phyloP scores from a whole-genome alignment of 1,139 yeast species.

The Wickerhamomyces sp. region DNA sequence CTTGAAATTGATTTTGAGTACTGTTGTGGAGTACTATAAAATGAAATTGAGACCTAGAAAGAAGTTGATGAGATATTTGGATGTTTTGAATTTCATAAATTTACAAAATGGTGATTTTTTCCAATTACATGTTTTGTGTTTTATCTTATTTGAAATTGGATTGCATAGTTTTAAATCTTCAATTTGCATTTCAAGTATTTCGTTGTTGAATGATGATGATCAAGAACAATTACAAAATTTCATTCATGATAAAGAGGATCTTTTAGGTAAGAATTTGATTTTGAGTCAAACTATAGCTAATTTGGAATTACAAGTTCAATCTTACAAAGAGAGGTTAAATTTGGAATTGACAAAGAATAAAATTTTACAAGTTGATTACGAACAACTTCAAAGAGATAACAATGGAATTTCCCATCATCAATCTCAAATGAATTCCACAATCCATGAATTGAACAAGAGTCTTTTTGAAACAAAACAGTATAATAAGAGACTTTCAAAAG shows the following conservation, averaged over 20 bases:
- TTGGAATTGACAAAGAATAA: background rate
- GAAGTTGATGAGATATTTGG: slow-evolving; percentile 9
- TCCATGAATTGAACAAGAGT: too few species aligned
- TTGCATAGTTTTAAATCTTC: slow-evolving; percentile 14
- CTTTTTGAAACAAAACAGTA: too few species aligned
- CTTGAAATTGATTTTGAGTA: too few species aligned
- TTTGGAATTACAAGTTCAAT: slow-evolving; percentile 5
- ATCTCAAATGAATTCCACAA: too few species aligned
- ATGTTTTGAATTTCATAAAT: slow-evolving; percentile 6
- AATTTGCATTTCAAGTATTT: slow-evolving; percentile 12
- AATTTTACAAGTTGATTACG: background rate
- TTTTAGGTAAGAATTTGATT: slow-evolving; percentile 12
- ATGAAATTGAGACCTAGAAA: slow-evolving; percentile 5
- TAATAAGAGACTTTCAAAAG: too few species aligned
- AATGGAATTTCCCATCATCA: too few species aligned
- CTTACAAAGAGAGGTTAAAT: background rate
- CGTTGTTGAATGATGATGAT: slow-evolving; percentile 13
- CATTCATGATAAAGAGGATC: slow-evolving; percentile 14
- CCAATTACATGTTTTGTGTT: slow-evolving; percentile 11
- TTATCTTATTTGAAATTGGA: slow-evolving; percentile 15
- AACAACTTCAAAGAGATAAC: too few species aligned
- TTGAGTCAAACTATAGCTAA: slow-evolving; percentile 9
- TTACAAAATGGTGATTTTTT: slow-evolving; percentile 8
- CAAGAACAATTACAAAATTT: slow-evolving; percentile 10
- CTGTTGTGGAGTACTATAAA: slow-evolving; percentile 3